Base-by-base conservation (phyloP, 805 yeast species). In the Wickerhamomyces bovis region DNA sequence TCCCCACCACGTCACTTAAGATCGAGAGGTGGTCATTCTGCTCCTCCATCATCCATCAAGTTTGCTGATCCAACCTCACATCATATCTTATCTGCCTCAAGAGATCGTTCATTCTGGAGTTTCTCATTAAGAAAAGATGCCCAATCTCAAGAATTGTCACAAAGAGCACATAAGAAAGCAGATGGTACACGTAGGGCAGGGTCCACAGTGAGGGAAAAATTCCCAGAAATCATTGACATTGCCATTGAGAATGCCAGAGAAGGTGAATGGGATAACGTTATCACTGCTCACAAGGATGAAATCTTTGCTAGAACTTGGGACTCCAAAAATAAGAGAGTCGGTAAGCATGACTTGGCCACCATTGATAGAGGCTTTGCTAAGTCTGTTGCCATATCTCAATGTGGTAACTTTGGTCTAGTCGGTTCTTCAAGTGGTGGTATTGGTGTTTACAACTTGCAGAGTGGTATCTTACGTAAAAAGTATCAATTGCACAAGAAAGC, bases 11-110 rank as follows among this genome's bases (percentile, higher is more conserved):
- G 99, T 60, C 80, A 83, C 50, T 72, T 95, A 57, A 80, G 99
- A 63, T 85, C 95, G 1, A 78, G 99, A 62, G 98, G 97, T 57
- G 99, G 99, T n/a, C 99, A 94, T 64, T 80, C 96, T 4, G 84
- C 86, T 26, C 96, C 99, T 3, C 95, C 98, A 3, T 73, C 84
- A 0, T 62, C 78, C 6, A 79, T 94, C 38, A 69, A 71, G 21
- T 94, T 94, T 65, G 87, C 95, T 6, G 85, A 85, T 55, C 81
- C 80, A 43, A 80, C 80, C 41, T 81, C 95, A 43, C 99, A 95
- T 66, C 87, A 81, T 64, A 61, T 95, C 11, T 73, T 87, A 45
- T 87, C 96, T 44, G 95, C 95, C 2, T 87, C 97, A 0, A 76
- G 81, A 52, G 99, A 94, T 66, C 75, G 77, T 57, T 76, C 95